These are phyloP conservation scores for Colletotrichum theobromicola DNA, from an alignment of 2,329 filamentous ascomycete genomes.

Conservation along the genomic window DNA sequence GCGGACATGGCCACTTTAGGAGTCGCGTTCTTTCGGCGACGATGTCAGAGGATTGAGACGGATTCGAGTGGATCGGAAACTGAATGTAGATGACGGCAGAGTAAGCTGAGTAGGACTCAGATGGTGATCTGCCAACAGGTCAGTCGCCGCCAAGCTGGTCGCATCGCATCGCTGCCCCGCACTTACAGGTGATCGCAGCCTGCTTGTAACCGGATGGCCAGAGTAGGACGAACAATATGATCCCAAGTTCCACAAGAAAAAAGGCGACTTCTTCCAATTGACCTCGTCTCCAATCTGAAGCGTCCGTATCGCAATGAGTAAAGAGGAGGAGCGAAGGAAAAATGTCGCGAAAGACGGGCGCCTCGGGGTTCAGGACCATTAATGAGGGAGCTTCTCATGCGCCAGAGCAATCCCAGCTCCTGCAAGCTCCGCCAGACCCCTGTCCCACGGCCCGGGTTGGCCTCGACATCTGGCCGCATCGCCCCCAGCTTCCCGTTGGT, in stretches of 20 bases:
- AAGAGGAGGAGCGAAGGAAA: background rate
- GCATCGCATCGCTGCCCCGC: slow-evolving; percentile 12
- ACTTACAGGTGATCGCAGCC: slow-evolving; percentile 11
- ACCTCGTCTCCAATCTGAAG: background rate
- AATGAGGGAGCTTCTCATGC: slow-evolving; percentile 14
- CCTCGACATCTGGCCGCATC: slow-evolving; percentile 14
- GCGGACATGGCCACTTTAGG: slow-evolving; percentile 9
- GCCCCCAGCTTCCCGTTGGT: slow-evolving; percentile 17
- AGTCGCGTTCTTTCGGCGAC: background rate
- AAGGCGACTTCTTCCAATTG: background rate
- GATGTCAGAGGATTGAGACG: background rate
- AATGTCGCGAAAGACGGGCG: background rate
- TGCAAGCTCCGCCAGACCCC: slow-evolving; percentile 17
- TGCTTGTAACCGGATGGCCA: background rate
- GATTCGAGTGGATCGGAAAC: background rate
- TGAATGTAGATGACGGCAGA: background rate
- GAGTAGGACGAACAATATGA: background rate
- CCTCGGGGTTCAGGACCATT: slow-evolving; percentile 9
- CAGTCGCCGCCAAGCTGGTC: background rate
- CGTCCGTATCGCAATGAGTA: background rate
- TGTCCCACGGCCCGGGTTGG: background rate
- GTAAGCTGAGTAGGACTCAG: background rate
- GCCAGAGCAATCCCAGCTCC: slow-evolving; percentile 3
- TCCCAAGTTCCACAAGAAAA: background rate
- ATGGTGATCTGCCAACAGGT: background rate